Conservation (phyloP, 192 early-diverging fungal species). For the Rhizoclosmatium sp. region DNA sequence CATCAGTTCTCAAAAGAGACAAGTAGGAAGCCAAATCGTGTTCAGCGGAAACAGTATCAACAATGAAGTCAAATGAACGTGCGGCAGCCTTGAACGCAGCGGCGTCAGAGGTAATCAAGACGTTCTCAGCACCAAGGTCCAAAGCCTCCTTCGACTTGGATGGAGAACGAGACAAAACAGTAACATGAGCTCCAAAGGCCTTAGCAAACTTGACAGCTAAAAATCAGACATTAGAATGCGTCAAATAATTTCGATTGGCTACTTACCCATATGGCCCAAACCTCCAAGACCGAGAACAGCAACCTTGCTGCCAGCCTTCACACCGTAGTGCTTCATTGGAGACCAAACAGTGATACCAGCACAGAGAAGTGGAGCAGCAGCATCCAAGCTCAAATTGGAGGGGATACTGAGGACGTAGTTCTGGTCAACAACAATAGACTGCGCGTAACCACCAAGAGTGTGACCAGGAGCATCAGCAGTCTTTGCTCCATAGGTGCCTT, state of each 20-base stretch:
- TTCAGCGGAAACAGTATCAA: slow-evolving; percentile 36
- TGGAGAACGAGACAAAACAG: slow-evolving; percentile 35
- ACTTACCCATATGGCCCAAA: slow-evolving; percentile 69
- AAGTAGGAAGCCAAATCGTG: slow-evolving; percentile 22
- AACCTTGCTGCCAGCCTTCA: slow-evolving; percentile 69
- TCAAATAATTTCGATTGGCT: no score
- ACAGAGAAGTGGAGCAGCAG: slow-evolving; percentile 81
- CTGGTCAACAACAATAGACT: slow-evolving; percentile 42
- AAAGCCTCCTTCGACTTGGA: slow-evolving; percentile 31
- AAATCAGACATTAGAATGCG: no score
- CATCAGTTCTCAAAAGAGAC: slow-evolving; percentile 33
- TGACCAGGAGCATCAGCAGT: slow-evolving; percentile 25
- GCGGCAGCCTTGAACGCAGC: slow-evolving; percentile 26
- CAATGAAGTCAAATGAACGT: slow-evolving; percentile 36
- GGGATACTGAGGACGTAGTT: slow-evolving; percentile 64
- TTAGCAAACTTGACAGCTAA: slow-evolving; percentile 39
- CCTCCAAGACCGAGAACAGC: slow-evolving; percentile 84
- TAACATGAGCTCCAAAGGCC: slow-evolving; percentile 36
- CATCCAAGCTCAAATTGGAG: slow-evolving; percentile 62
- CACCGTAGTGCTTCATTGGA: slow-evolving; percentile 62
- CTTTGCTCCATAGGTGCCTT: slow-evolving; percentile 32
- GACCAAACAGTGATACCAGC: slow-evolving; percentile 82
- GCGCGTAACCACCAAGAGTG: slow-evolving; percentile 39
- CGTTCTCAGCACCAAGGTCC: slow-evolving; percentile 31
- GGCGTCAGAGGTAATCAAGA: slow-evolving; percentile 23